phyloP scores from a whole-genome alignment of 768 basidiomycete species.

The Lactarius pseudohatsudake region DNA sequence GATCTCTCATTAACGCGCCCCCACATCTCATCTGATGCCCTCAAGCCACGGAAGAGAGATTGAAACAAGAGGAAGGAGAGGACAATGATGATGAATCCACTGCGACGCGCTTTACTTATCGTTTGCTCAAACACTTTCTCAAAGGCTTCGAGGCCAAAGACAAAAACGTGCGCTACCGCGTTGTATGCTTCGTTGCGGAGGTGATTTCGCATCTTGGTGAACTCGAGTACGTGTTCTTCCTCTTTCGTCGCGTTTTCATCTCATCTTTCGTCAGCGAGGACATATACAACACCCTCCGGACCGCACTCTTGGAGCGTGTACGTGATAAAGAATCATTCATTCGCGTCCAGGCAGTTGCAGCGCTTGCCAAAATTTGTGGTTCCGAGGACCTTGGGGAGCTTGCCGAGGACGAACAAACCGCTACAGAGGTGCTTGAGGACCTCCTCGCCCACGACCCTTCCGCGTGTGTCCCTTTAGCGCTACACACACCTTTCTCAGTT shows the following conservation, averaged over 20 bases:
- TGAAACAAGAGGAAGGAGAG: conserved; percentile 37
- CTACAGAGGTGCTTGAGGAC: conserved; percentile 63
- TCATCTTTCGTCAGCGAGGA: conserved; percentile 58
- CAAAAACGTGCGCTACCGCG: conserved; percentile 81
- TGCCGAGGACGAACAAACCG: conserved; percentile 50
- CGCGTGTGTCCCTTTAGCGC: conserved; percentile 50
- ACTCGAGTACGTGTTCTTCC: conserved; percentile 65
- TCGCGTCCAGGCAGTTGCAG: conserved; percentile 76
- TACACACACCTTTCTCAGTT: neutral
- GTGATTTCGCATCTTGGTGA: conserved; percentile 80
- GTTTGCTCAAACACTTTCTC: conserved; percentile 56
- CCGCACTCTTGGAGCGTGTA: conserved; percentile 65
- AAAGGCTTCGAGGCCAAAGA: conserved; percentile 83
- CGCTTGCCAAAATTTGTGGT: conserved; percentile 72
- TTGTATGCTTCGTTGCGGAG: conserved; percentile 71
- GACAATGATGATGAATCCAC: conserved; percentile 49
- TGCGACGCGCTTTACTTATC: conserved; percentile 49
- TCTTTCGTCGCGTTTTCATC: neutral
- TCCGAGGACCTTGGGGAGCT: conserved; percentile 63
- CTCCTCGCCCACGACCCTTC: conserved; percentile 70
- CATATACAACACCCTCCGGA: conserved; percentile 60
- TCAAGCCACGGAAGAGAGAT: conserved; percentile 38
- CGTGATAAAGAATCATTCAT: conserved; percentile 77
- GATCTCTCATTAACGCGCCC: neutral
- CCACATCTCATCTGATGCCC: neutral